phyloP scores from a whole-genome alignment of 306 rosid genomes.

The Astragalus membranaceus region DNA sequence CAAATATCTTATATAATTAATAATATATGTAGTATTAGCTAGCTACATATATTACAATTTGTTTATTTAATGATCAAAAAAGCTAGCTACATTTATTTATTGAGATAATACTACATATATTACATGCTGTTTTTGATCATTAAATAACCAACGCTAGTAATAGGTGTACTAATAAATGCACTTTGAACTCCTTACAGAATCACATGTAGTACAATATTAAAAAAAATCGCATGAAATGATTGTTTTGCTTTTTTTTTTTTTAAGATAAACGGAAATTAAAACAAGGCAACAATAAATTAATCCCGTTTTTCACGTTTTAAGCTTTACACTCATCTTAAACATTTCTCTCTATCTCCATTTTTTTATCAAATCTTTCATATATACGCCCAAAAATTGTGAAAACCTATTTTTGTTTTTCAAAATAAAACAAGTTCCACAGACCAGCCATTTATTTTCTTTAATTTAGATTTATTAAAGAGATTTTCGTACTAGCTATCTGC shows the following conservation, averaged over 20 bases:
- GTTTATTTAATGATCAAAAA: no score
- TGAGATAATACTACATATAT: no score
- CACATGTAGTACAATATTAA: no score
- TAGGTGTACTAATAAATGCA: not conserved
- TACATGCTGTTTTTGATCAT: no score
- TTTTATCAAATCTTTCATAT: not conserved
- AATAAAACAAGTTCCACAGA: no score
- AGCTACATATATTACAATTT: no score
- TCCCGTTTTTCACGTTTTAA: not conserved
- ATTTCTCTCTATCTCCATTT: not conserved
- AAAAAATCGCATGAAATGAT: not conserved
- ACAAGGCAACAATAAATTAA: no score
- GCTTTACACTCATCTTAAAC: not conserved
- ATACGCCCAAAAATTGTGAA: not conserved
- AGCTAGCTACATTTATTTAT: not conserved
- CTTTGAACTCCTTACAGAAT: not conserved
- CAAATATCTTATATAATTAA: not conserved
- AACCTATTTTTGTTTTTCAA: no score
- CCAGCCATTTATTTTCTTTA: not conserved
- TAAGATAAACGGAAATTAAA: not conserved
- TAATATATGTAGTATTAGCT: no score
- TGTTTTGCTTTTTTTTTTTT: no score
- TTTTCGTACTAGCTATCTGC: not conserved
- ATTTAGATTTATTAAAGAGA: not conserved
- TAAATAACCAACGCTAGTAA: no score